Conservation (phyloP, 2,329 filamentous ascomycete species). For the Plectosphaerella plurivora region DNA sequence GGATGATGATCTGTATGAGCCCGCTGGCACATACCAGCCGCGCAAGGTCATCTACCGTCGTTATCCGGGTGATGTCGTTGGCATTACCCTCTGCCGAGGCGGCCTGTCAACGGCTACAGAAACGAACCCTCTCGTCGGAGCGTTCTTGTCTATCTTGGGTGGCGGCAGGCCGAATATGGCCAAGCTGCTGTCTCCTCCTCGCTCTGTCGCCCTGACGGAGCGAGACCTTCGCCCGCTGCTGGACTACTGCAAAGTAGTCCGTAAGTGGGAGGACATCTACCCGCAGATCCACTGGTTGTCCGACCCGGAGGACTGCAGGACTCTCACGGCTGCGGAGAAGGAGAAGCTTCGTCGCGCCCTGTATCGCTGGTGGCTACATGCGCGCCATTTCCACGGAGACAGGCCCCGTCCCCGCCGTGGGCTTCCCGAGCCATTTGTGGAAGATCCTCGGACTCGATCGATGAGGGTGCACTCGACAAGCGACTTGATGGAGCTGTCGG, state of each 20-base stretch:
- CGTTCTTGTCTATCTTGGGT: neutral
- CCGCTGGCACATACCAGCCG: conserved; percentile 29
- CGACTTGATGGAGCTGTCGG: conserved; percentile 39
- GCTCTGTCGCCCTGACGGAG: conserved; percentile 23
- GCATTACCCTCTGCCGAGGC: conserved; percentile 13
- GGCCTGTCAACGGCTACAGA: neutral
- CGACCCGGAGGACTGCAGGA: conserved; percentile 37
- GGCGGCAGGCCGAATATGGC: neutral
- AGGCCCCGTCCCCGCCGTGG: conserved; percentile 29
- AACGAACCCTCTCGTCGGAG: neutral
- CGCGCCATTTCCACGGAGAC: conserved; percentile 46
- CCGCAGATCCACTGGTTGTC: conserved; percentile 43
- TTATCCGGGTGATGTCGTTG: conserved; percentile 23
- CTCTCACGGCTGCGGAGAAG: conserved; percentile 36
- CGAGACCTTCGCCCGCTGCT: conserved; percentile 27
- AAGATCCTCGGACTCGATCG: conserved; percentile 35
- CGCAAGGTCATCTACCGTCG: conserved; percentile 34
- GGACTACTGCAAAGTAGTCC: conserved; percentile 28
- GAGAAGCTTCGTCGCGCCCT: conserved; percentile 44
- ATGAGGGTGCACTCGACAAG: conserved; percentile 38
- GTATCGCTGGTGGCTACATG: conserved; percentile 52
- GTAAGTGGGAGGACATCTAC: conserved; percentile 33
- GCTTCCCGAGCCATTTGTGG: conserved; percentile 31
- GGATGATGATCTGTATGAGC: conserved; percentile 25
- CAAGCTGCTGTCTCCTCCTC: conserved; percentile 4